Evolutionary conservation across 495 filamentous ascomycete genomes (phyloP).

Genomic region (Penicillium soppii): DNA sequence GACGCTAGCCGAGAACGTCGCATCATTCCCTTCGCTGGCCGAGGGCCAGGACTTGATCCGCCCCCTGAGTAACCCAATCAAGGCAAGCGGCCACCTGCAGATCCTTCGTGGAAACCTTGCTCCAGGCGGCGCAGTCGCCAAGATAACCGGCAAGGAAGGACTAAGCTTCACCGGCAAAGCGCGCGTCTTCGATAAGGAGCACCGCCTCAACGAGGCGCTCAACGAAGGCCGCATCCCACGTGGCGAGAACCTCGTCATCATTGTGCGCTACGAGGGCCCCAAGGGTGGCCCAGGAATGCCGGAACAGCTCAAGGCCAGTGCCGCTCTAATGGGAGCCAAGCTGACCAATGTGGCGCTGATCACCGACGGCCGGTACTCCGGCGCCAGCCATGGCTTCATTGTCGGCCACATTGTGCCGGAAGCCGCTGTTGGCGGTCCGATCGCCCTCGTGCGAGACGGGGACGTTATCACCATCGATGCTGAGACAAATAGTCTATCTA

Average conservation of each 20-base stretch:
- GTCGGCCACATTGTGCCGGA: constrained; percentile 94
- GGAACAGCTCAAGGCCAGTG: constrained; percentile 88
- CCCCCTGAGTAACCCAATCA: constrained; percentile 79
- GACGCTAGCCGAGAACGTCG: constrained; percentile 86
- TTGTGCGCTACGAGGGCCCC: constrained; percentile 94
- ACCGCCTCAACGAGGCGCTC: constrained; percentile 73
- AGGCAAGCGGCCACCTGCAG: constrained; percentile 82
- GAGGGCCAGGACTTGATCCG: constrained; percentile 85
- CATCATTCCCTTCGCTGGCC: constrained; percentile 73
- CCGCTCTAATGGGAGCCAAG: constrained; percentile 89
- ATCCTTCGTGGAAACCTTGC: constrained; percentile 89
- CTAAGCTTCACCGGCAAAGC: constrained; percentile 77
- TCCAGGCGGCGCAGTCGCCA: constrained; percentile 89
- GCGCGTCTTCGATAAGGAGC: constrained; percentile 89
- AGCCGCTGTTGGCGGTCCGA: constrained; percentile 78
- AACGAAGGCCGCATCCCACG: constrained; percentile 68
- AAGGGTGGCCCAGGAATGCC: constrained; percentile 98
- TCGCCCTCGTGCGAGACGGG: constrained; percentile 76
- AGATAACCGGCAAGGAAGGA: constrained; percentile 98
- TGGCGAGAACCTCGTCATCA: constrained; percentile 81
- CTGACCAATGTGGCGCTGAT: constrained; percentile 87
- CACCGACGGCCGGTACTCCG: constrained; percentile 89
- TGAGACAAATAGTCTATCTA: constrained; percentile 69
- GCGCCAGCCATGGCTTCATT: constrained; percentile 93
- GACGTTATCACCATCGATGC: constrained; percentile 88